phyloP scores from a whole-genome alignment of 441 rosid genomes.

The Erodium texanum region DNA sequence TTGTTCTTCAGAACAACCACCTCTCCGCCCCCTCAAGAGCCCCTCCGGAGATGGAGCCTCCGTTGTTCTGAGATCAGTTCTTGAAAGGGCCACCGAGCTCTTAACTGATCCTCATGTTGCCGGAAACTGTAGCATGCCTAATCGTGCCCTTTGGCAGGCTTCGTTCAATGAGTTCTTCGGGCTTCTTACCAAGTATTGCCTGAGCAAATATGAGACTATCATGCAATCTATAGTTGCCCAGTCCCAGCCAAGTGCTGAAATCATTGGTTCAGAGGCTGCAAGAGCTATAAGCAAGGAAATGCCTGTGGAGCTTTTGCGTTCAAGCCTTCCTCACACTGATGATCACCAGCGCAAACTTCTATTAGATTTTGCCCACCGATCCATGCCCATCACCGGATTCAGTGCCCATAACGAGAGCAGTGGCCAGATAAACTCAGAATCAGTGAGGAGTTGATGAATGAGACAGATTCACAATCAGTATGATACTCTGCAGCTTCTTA shows the following conservation, averaged over 20 bases:
- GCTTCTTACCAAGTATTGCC: background rate
- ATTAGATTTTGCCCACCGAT: background rate
- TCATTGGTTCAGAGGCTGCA: background rate
- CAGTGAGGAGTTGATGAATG: conserved; percentile 42
- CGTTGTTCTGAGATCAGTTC: background rate
- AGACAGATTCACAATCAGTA: conserved; percentile 6
- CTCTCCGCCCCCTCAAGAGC: background rate
- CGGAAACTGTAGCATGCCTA: background rate
- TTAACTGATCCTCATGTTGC: background rate
- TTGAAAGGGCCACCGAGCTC: background rate
- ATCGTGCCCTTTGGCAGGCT: background rate
- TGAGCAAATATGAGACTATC: background rate
- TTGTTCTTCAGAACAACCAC: background rate
- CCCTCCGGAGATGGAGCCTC: conserved; percentile 4
- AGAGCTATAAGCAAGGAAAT: conserved; percentile 2
- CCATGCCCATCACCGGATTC: conserved; percentile 22
- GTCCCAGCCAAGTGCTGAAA: background rate
- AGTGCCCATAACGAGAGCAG: conserved; percentile 32
- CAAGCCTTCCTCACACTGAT: background rate
- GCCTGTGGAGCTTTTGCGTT: background rate
- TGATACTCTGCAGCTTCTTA: conserved; percentile 4
- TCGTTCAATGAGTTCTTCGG: background rate
- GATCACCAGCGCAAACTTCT: conserved; percentile 2
- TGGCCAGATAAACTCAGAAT: conserved; percentile 54
- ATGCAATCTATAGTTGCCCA: background rate